These are phyloP conservation scores for Clavaria fumosa DNA, from an alignment of 768 basidiomycete genomes.

Conservation along the genomic window DNA sequence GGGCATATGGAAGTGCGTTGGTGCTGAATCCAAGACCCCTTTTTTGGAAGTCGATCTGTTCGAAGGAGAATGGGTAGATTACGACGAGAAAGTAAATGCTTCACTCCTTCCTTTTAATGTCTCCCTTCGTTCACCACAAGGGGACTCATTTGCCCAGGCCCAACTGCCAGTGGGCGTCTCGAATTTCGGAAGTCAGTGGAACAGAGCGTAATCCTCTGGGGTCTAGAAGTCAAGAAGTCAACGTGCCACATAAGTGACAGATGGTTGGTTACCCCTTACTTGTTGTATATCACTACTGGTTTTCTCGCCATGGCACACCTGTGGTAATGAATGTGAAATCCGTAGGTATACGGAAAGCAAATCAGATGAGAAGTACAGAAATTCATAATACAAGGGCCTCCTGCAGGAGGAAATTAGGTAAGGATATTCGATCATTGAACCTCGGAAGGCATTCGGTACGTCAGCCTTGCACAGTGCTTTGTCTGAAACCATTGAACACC, in stretches of 20 bases:
- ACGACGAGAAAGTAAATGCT: slow-evolving; percentile 68
- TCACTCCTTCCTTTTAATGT: not conserved
- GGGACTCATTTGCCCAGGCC: slow-evolving; percentile 23
- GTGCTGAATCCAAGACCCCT: slow-evolving; percentile 33
- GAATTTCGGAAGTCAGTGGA: slow-evolving; percentile 49
- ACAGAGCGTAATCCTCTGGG: slow-evolving; percentile 31
- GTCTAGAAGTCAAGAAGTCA: no score
- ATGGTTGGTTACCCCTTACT: no score
- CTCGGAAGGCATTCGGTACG: no score
- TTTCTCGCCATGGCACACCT: no score
- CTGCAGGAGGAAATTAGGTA: no score
- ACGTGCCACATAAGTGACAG: not conserved
- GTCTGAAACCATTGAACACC: slow-evolving; percentile 55
- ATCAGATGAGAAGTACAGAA: no score
- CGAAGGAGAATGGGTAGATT: slow-evolving; percentile 71
- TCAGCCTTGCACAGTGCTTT: no score
- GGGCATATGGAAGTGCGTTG: slow-evolving; percentile 70
- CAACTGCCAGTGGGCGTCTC: slow-evolving; percentile 57
- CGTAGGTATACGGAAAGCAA: no score
- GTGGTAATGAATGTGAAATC: no score
- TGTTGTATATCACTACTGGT: no score
- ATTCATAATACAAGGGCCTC: no score
- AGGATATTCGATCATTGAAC: no score
- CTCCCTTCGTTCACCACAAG: slow-evolving; percentile 4
- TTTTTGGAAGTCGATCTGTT: slow-evolving; percentile 55